Conservation (phyloP, 345 rosid genomes). For the Hevea brasiliensis region DNA sequence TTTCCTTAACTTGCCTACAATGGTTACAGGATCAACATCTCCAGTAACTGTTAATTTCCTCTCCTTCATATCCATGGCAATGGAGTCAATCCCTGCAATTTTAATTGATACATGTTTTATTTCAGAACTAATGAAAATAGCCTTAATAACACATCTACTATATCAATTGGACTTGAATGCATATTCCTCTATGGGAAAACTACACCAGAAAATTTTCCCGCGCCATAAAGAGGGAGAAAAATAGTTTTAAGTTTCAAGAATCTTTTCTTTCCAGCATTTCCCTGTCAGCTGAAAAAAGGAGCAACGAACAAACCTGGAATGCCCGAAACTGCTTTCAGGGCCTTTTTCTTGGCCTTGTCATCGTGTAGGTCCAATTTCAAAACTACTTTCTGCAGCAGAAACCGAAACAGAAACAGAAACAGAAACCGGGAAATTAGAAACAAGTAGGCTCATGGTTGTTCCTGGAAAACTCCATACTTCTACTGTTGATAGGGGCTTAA, state of each 20-base stretch:
- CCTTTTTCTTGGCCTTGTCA: constrained; percentile 50
- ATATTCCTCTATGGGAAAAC: too few relatives aligned
- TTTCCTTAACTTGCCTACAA: constrained; percentile 47
- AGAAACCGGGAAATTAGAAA: constrained; percentile 5
- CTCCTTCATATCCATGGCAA: constrained; percentile 55
- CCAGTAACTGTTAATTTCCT: constrained; percentile 60
- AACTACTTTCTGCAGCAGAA: constrained; percentile 54
- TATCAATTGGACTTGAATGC: too few relatives aligned
- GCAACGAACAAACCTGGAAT: constrained; percentile 37
- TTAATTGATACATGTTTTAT: neutral
- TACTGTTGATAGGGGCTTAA: neutral
- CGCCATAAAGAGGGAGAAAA: too few relatives aligned
- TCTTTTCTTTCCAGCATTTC: neutral
- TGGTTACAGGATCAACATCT: constrained; percentile 39
- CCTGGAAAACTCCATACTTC: neutral
- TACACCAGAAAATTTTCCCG: too few relatives aligned
- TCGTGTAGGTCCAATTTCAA: constrained; percentile 52
- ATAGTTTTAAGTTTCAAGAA: neutral
- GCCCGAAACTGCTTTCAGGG: constrained; percentile 51
- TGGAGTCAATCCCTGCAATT: constrained; percentile 47
- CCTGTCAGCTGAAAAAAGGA: neutral
- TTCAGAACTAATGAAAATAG: too few relatives aligned
- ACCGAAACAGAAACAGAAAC: neutral
- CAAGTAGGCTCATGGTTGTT: neutral
- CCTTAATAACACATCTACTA: too few relatives aligned